Evolutionary conservation across 306 rosid species (phyloP), one percentile per base, ranked within the genome.

Genomic region (Acacia crassicarpa): DNA sequence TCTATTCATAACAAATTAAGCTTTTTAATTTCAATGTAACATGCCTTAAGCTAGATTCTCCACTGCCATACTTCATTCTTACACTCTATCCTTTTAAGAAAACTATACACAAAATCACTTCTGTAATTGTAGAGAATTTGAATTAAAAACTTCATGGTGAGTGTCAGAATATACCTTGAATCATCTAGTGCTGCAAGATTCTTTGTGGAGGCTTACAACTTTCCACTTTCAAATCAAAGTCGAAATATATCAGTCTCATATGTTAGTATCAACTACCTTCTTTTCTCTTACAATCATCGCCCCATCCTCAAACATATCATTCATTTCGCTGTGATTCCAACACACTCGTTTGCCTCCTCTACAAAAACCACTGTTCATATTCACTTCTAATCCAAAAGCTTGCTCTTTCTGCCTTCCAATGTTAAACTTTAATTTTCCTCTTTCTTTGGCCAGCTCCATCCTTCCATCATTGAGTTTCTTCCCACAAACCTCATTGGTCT

Each of bases 391-490:
- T 65, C 77, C 84, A 71, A 48, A 23, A 2, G 59, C 54, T 62
- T 78, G 77, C 82, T 76, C 67, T 53, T 78, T 61, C 46, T 53
- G 69, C 69, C 72, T 80, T 82, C 90, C 86, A 44, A 91, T 79
- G 79, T 80, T 88, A 82, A 89, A 89, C 88, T 89, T 89, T 82
- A 93, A 86, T 61, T 30, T 88, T 35, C 48, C 91, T 84, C 91
- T 84, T 72, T 58, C 75, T 74, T 69, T 78, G 22, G 44, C 84
- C 80, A 78, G 67, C 30, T 54, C 82, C 85, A 46, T 78, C 86
- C 35, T 71, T 1, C 22, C 15, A 9, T 33, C 79, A 71, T 83
- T 77, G 63, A n/a, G 75, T 77, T 83, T 83, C 76, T 86, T 82
- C 83, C 81, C 77, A 66, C 71, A 9, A 22, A 67, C 44, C 35